Conservation (phyloP, 371 early-diverging fungal species). For the Vairimorpha ceranae region DNA sequence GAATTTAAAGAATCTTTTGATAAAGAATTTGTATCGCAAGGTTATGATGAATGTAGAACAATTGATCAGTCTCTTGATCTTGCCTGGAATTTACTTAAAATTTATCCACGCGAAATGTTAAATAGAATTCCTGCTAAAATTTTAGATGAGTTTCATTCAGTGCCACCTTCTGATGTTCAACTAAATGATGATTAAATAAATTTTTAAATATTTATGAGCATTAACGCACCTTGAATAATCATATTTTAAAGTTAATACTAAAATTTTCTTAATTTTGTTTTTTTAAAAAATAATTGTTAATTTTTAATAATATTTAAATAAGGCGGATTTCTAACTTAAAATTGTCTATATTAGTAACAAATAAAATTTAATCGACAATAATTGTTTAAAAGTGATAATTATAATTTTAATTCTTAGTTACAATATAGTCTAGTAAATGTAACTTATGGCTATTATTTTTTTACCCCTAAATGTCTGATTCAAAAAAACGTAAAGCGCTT, state of each 20-base stretch:
- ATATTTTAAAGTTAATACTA: background rate
- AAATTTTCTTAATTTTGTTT: background rate
- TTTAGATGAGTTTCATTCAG: constrained; percentile 78
- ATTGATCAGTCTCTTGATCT: constrained; percentile 91
- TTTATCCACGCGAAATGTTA: constrained; percentile 98
- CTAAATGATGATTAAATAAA: background rate
- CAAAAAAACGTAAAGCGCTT: constrained; percentile 43
- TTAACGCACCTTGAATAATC: no score
- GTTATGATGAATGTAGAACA: constrained; percentile 82
- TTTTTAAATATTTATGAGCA: no score
- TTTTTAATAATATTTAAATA: no score
- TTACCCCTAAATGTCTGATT: background rate
- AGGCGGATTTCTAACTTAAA: no score
- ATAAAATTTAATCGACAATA: no score
- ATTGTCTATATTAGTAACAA: no score
- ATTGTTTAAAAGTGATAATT: no score
- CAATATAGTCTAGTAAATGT: background rate
- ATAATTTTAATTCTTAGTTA: no score
- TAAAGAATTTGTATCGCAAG: constrained; percentile 89
- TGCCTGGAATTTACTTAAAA: constrained; percentile 93
- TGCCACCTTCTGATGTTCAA: background rate
- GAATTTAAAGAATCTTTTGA: constrained; percentile 99
- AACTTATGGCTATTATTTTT: background rate
- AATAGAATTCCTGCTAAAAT: constrained; percentile 95
- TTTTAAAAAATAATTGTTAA: background rate